These are phyloP conservation scores for Ophiostoma perfectum DNA, from an alignment of 2,329 filamentous ascomycete genomes.

Conservation along the genomic window DNA sequence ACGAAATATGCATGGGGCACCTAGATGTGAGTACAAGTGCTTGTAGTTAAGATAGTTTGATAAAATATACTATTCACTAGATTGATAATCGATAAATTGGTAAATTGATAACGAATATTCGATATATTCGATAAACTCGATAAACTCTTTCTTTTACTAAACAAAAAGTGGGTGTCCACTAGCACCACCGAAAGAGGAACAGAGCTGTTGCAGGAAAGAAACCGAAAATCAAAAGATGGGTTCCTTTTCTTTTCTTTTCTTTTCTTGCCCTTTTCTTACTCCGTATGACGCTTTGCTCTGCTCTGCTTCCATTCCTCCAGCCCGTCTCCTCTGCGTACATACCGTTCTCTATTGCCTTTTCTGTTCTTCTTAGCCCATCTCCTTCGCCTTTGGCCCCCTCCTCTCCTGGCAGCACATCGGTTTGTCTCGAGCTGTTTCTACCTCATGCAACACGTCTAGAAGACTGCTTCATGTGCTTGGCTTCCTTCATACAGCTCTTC, in stretches of 20 bases:
- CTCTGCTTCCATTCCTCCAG: no score
- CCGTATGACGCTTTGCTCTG: neutral
- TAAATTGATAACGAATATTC: slow-evolving; percentile 4
- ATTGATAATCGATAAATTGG: neutral
- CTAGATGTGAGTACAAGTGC: neutral
- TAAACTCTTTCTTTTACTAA: no score
- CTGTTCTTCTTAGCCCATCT: no score
- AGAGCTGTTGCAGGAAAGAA: neutral
- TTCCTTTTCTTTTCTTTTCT: neutral
- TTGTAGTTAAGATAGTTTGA: neutral
- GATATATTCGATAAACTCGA: neutral
- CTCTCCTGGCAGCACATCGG: no score
- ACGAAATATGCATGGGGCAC: neutral
- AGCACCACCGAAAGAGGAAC: neutral
- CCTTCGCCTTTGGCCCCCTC: no score
- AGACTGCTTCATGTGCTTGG: no score
- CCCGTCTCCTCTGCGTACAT: no score
- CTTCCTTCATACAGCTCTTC: no score
- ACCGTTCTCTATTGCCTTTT: no score
- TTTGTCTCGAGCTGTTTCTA: no score
- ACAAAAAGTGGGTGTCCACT: neutral
- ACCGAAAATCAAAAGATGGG: neutral
- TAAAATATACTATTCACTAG: neutral
- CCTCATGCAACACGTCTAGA: no score
- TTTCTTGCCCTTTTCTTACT: neutral